Base-by-base conservation (phyloP, 2,329 filamentous ascomycete genomes). In the Aspergillus niger region DNA sequence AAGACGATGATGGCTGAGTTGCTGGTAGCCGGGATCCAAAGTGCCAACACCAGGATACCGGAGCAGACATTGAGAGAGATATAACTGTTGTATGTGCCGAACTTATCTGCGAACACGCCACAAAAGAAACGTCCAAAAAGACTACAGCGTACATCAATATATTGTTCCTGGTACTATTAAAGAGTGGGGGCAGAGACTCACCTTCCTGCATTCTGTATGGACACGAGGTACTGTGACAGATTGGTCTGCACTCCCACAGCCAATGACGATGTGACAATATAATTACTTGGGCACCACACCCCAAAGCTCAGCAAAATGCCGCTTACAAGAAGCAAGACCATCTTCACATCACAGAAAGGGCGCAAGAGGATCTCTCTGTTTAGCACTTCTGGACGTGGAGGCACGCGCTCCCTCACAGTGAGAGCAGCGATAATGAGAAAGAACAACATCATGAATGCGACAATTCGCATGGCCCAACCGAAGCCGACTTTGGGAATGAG, bases 1-100 rank as follows among this genome's bases (percentile, higher is more conserved):
- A 89, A 91, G 39, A 85, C 80, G 51, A 90, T 81, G 58, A 88
- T 84, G 1, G 83, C 80, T 0, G 82, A 81, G 6, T 85, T 82
- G 39, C 77, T 77, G 1, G 74, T 74, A 24, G 75, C 80, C 2
- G 61, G 64, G 15, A 70, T 54, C 62, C 67, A 69, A 8, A 65
- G 32, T 4, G 61, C 64, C 0, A 70, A 59, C 8, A 65, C 57
- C 0, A 67, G 41, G 5, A 68, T 55, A 3, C 58, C 64, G 2
- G 65, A 56, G 0, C 65, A 22, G 3, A 50, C 8, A 15, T 49
- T 58, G 3, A 60, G 52, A 17, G 52, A 17, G 24, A 69, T 54
- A 7, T 67, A 52, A 17, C 65, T 54, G 20, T 71, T 71, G 32
- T 60, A 69, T 2, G 55, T 36, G 3, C 67, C 68, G 11, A 65